Evolutionary conservation across 2,329 filamentous ascomycete genomes (phyloP).

Genomic region (Aspergillus pseudotamarii): DNA sequence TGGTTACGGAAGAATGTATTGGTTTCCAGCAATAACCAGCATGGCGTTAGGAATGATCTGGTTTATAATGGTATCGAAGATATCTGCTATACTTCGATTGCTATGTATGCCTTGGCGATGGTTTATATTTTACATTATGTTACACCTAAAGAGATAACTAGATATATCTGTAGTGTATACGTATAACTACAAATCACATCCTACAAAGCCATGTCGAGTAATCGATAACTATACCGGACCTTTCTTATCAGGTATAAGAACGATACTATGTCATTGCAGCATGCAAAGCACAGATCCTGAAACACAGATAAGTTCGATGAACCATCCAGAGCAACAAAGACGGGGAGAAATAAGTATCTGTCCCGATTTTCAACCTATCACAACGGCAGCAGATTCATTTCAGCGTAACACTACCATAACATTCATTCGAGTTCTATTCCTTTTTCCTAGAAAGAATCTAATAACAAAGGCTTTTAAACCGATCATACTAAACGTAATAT

Average conservation of each 20-base stretch:
- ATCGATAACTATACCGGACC: not conserved
- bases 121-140: not conserved
- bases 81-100: not conserved
- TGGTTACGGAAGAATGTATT: not conserved
- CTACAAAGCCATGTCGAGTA: not conserved
- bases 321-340: no score
- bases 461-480: no score
- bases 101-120: not conserved
- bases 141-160: not conserved
- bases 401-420: no score
- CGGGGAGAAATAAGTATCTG: no score
- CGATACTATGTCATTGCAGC: no score
- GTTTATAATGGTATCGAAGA: not conserved
- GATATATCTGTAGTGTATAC: not conserved
- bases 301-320: no score
- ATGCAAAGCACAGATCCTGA: no score
- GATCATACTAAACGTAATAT: no score
- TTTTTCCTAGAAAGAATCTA: no score
- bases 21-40: constrained; percentile 7
- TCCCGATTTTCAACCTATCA: no score
- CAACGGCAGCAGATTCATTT: no score
- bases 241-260: not conserved
- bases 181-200: not conserved
- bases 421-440: no score
- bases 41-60: constrained; percentile 9